Percentiles rank a stretch among this genome's conserved stretches.
phyloP scores from a whole-genome alignment of 495 filamentous ascomycete species.

The Aspergillus baeticus region DNA sequence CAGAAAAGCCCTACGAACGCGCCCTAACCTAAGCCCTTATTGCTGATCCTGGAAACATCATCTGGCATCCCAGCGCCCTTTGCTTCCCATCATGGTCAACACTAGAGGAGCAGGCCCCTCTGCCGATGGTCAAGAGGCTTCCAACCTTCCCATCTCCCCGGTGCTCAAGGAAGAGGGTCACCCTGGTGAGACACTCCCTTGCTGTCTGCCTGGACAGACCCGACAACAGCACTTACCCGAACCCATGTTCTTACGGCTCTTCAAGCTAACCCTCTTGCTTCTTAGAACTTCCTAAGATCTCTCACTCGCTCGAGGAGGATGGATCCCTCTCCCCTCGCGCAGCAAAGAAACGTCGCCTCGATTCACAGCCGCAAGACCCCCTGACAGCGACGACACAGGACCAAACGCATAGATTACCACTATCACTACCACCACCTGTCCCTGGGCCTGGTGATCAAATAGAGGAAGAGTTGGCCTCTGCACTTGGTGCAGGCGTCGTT shows the following conservation, averaged over 20 bases:
- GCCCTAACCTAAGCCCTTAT: conserved; percentile 57
- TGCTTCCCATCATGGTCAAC: conserved; percentile 35
- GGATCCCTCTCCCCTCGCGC: conserved; percentile 34
- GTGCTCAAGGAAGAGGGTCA: conserved; percentile 28
- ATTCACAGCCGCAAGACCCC: conserved; percentile 28
- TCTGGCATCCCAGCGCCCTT: conserved; percentile 23
- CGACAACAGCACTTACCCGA: too few species aligned
- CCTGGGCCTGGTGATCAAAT: conserved; percentile 34
- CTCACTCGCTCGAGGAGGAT: conserved; percentile 34
- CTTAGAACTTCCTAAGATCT: conserved; percentile 28
- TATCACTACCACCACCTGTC: background rate
- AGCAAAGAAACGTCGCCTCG: conserved; percentile 44
- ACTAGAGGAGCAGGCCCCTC: conserved; percentile 27
- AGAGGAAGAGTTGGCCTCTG: conserved; percentile 44
- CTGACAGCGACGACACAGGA: conserved; percentile 14
- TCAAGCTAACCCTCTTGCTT: background rate
- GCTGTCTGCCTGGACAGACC: too few species aligned
- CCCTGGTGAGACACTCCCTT: conserved; percentile 35
- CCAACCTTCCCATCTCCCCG: conserved; percentile 32
- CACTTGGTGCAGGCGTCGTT: conserved; percentile 31
- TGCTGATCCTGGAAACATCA: conserved; percentile 49
- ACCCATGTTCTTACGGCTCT: background rate
- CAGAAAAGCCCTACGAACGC: conserved; percentile 37
- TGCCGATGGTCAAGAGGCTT: conserved; percentile 31
- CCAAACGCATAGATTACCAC: conserved; percentile 17